These are phyloP conservation scores for Saccharomycopsis fermentans DNA, from an alignment of 805 yeast genomes.

Conservation along the genomic window DNA sequence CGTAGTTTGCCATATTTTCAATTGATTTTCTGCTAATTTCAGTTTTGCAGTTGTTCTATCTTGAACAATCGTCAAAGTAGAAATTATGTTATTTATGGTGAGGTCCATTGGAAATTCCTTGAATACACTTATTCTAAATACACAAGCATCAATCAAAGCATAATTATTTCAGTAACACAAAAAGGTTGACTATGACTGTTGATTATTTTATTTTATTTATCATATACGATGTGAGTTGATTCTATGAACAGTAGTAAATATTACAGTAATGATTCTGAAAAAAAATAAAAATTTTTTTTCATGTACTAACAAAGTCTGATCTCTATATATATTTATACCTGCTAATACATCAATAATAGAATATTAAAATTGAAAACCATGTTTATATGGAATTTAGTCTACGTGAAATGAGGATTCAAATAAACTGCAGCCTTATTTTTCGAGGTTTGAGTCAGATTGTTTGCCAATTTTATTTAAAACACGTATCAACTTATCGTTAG, in stretches of 20 bases:
- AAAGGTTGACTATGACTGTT: too few relatives aligned
- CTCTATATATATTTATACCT: too few relatives aligned
- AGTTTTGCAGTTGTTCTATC: slow-evolving; percentile 29
- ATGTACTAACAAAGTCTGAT: too few relatives aligned
- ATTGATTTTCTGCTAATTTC: slow-evolving; percentile 55
- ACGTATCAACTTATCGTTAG: neutral
- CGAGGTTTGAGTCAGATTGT: neutral
- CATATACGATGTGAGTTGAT: too few relatives aligned
- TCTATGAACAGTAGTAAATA: too few relatives aligned
- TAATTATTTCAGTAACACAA: too few relatives aligned
- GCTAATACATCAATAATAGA: too few relatives aligned
- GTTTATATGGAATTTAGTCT: neutral
- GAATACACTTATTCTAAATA: too few relatives aligned
- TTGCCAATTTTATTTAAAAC: neutral
- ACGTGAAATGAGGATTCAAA: neutral
- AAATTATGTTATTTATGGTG: neutral
- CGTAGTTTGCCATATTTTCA: slow-evolving; percentile 57
- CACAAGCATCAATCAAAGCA: too few relatives aligned
- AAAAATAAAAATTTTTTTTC: neutral
- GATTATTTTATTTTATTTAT: too few relatives aligned
- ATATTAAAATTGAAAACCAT: neutral
- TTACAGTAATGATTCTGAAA: neutral
- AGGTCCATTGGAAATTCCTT: slow-evolving; percentile 2
- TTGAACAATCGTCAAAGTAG: neutral
- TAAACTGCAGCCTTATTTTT: too few relatives aligned